Evolutionary conservation across 768 basidiomycete genomes (phyloP).

Genomic region (Phaffia australis): DNA sequence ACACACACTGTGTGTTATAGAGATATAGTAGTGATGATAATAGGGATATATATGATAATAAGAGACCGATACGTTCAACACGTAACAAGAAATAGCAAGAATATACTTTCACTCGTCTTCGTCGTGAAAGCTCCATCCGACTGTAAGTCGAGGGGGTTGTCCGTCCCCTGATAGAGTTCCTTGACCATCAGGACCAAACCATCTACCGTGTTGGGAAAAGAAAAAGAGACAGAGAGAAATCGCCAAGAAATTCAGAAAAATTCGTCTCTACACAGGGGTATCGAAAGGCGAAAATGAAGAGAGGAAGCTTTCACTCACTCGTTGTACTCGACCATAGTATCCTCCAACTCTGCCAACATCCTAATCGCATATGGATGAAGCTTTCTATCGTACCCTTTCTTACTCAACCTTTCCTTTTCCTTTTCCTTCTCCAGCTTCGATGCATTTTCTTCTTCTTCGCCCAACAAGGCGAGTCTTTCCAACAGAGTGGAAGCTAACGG

Average conservation of each 20-base stretch:
- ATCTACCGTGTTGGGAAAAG: conserved; percentile 3
- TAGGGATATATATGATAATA: too few species aligned
- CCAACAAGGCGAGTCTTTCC: conserved; percentile 27
- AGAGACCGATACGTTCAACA: too few species aligned
- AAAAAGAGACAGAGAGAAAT: too few species aligned
- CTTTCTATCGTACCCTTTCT: conserved; percentile 30
- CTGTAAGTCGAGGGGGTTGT: conserved; percentile 17
- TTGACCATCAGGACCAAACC: conserved; percentile 17
- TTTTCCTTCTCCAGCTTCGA: not conserved
- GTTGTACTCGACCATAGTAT: conserved; percentile 28
- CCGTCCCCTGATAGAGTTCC: conserved; percentile 20
- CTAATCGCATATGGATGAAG: conserved; percentile 33
- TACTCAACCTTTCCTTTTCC: not conserved
- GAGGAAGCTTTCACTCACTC: conserved; percentile 9
- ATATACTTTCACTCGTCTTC: conserved; percentile 3
- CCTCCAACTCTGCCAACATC: conserved; percentile 33
- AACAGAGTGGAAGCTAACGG: conserved; percentile 34
- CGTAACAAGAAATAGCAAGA: not conserved
- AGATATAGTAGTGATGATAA: too few species aligned
- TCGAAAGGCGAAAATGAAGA: not conserved
- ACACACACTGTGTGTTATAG: too few species aligned
- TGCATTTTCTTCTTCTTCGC: conserved; percentile 28
- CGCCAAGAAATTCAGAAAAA: not conserved
- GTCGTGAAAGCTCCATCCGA: conserved; percentile 20
- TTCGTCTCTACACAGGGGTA: not conserved